Evolutionary conservation across 495 filamentous ascomycete species (phyloP), one percentile per base, ranked within the genome.

Genomic region (Penicillium manginii): DNA sequence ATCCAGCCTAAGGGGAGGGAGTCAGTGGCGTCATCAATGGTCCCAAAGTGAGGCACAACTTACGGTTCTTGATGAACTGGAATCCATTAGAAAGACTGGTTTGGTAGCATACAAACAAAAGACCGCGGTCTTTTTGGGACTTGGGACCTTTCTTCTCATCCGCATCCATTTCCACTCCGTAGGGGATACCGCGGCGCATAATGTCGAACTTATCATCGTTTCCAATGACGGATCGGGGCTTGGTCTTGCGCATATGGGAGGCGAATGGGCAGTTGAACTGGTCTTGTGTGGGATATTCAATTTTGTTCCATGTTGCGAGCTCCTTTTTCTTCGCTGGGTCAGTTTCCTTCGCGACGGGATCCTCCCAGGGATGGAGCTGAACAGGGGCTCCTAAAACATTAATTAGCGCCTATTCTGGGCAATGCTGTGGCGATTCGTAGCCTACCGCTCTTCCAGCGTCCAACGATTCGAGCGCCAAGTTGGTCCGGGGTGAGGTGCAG

Each of bases 211-310:
- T 47, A 35, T 61, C 46, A 15, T 46, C 60, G 12, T 59, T 48
- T 14, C 61, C 59, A 8, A 77, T 48, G 50, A 76, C 71, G 33
- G 51, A 59, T 48, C 74, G 67, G 10, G 73, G 74, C 52, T 76
- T 77, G 9, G 63, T 70, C 71, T 79, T 77, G 60, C 76, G 75
- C 31, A 72, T 70, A 50, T 79, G 76, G 14, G 76, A 75, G 7
- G 73, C 71, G 52, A 75, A 74, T 21, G 76, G 76, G 50, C 76
- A 79, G 23, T 63, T 57, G 9, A 51, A 57, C 50, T 78, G 68
- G 6, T 54, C 58, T 7, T 58, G 39, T 4, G 31, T n/a, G 51
- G 56, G 49, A 26, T 63, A 63, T 32, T 59, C 51, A 50, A 76
- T 71, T 37, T 72, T 54, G 67, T 74, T 69, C 22, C 62, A 65